phyloP scores from a whole-genome alignment of 192 early-diverging fungal genomes.

The Glomus cerebriforme region DNA sequence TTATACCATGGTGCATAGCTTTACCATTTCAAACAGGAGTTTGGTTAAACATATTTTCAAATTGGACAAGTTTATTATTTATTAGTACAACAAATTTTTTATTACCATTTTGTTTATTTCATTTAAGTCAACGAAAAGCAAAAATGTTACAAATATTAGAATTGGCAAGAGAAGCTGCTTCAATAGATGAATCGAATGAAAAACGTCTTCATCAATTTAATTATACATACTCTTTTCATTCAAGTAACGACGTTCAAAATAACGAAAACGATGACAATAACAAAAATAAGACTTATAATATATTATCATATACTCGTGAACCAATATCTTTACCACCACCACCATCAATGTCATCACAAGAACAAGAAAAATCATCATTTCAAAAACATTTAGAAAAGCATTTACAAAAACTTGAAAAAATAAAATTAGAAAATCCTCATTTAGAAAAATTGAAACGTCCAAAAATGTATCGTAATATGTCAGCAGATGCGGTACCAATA shows the following conservation, averaged over 20 bases:
- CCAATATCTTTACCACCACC: not conserved
- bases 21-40: conserved; percentile 69
- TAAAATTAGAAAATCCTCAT: not conserved
- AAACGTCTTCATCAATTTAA: not conserved
- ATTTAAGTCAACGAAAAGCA: conserved; percentile 8
- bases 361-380: not conserved
- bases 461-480: not conserved
- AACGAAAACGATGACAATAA: not conserved
- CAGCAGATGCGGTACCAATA: not conserved
- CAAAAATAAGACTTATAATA: not conserved
- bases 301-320: not conserved
- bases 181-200: not conserved
- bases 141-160: not conserved
- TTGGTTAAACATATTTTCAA: conserved; percentile 53
- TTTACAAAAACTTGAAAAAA: not conserved
- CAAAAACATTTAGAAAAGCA: not conserved
- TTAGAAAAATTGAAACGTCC: not conserved
- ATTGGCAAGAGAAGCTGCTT: not conserved
- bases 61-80: conserved; percentile 66
- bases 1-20: conserved; percentile 60
- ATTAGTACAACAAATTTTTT: conserved; percentile 67
- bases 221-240: no score
- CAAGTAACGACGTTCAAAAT: no score
- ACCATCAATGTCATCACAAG: not conserved
- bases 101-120: conserved; percentile 67